phyloP scores from a whole-genome alignment of 345 rosid species.

The Ricinus communis region DNA sequence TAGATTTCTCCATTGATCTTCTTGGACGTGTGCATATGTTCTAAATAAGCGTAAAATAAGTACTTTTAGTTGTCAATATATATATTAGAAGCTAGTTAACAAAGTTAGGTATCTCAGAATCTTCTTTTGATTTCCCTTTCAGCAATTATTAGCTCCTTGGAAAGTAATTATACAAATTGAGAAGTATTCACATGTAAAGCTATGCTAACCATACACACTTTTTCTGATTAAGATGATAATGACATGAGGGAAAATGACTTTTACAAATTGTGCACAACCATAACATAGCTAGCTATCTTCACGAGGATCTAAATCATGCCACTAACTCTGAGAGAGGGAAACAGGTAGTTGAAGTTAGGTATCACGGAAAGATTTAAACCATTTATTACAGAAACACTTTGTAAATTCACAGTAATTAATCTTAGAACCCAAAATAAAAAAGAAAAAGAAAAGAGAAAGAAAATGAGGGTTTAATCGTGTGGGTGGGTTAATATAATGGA shows the following conservation, averaged over 20 bases:
- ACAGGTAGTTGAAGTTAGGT: neutral
- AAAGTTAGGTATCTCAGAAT: no score
- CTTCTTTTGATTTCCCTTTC: neutral
- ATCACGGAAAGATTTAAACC: neutral
- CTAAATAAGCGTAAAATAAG: neutral
- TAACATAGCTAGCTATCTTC: neutral
- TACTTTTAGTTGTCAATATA: neutral
- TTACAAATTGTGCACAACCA: neutral
- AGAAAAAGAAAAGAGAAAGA: neutral
- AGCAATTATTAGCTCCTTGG: neutral
- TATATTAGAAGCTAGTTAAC: neutral
- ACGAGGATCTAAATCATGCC: neutral
- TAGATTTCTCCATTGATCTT: no score
- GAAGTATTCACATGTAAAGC: slow-evolving; percentile 5
- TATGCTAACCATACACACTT: neutral
- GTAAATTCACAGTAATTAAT: no score
- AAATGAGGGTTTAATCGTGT: neutral
- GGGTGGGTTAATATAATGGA: no score
- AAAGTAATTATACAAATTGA: neutral
- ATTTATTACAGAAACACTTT: no score
- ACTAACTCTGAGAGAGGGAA: neutral
- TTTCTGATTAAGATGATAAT: neutral
- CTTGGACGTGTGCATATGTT: no score
- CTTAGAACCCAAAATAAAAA: no score
- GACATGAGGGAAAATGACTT: neutral